These are phyloP conservation scores for Scopulariopsis brevicaulis DNA, from an alignment of 2,329 filamentous ascomycete genomes.

Conservation along the genomic window DNA sequence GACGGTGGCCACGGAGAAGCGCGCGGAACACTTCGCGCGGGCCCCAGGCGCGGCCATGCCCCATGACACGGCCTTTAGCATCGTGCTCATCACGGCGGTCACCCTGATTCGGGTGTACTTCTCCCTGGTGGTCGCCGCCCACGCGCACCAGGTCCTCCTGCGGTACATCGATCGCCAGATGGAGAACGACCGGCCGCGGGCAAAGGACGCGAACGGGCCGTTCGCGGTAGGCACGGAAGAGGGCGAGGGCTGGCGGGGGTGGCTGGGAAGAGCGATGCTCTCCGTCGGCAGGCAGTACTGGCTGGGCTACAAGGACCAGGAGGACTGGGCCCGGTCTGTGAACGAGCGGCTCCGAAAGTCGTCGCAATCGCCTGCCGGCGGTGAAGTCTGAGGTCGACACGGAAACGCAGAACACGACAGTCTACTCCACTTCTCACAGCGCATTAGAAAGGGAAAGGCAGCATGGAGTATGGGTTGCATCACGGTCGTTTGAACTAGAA, in stretches of 20 bases:
- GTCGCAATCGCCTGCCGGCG: not conserved
- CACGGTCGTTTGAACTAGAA: not conserved
- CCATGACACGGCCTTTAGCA: slow-evolving; percentile 60
- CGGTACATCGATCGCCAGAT: slow-evolving; percentile 34
- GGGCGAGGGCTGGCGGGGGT: slow-evolving; percentile 69
- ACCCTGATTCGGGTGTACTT: slow-evolving; percentile 76
- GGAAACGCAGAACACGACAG: not conserved
- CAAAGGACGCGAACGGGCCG: slow-evolving; percentile 31
- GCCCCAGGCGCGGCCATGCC: slow-evolving; percentile 14
- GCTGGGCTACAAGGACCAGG: slow-evolving; percentile 57
- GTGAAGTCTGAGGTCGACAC: not conserved
- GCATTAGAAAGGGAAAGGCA: not conserved
- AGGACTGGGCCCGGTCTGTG: slow-evolving; percentile 51
- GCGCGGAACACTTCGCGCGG: slow-evolving; percentile 8
- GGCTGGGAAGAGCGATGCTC: slow-evolving; percentile 69
- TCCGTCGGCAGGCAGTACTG: slow-evolving; percentile 66
- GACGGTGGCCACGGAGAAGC: not conserved
- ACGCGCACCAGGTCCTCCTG: slow-evolving; percentile 65
- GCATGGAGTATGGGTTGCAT: not conserved
- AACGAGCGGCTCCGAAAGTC: slow-evolving; percentile 9
- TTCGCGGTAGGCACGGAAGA: slow-evolving; percentile 62
- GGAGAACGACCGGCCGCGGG: slow-evolving; percentile 7
- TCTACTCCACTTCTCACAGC: not conserved
- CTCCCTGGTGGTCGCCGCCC: slow-evolving; percentile 71
- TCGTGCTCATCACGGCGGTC: slow-evolving; percentile 62